Conservation (phyloP, 1,284 basidiomycete genomes). For the Laetiporus sulphureus region DNA sequence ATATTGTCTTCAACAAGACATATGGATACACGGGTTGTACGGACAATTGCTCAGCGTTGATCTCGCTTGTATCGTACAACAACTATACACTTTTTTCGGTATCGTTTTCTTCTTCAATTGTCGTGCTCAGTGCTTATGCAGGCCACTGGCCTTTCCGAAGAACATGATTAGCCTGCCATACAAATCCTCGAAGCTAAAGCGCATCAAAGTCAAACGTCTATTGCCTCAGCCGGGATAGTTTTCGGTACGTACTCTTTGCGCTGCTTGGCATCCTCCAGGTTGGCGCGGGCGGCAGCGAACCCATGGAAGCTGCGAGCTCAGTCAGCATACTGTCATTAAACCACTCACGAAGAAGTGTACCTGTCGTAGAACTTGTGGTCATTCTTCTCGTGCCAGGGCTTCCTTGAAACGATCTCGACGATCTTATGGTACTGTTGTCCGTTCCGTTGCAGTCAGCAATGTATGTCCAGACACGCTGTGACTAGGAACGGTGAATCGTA, state of each 20-base stretch:
- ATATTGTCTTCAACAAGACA: too few species aligned
- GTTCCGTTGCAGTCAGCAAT: too few species aligned
- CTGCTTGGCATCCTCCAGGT: conserved; percentile 58
- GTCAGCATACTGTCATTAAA: conserved; percentile 1
- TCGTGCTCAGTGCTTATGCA: conserved; percentile 6
- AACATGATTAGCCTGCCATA: conserved; percentile 49
- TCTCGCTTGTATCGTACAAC: background rate
- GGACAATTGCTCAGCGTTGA: too few species aligned
- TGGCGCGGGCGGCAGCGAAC: conserved; percentile 65
- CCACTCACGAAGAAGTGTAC: conserved; percentile 23
- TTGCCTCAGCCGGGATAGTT: background rate
- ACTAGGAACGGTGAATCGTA: conserved; percentile 22
- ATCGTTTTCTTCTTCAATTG: conserved; percentile 1
- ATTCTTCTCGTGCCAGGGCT: conserved; percentile 47
- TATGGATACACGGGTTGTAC: too few species aligned
- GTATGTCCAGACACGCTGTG: too few species aligned
- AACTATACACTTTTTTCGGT: conserved; percentile 5
- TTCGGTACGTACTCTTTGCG: conserved; percentile 44
- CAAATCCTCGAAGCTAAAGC: conserved; percentile 48
- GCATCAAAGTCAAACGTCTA: background rate
- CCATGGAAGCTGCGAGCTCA: conserved; percentile 50
- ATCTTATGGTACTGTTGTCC: conserved; percentile 44
- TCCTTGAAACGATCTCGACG: conserved; percentile 40
- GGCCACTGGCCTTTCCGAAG: conserved; percentile 31
- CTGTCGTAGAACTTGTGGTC: conserved; percentile 51